These are phyloP conservation scores for Escovopsis sp. DNA, from an alignment of 2,329 filamentous ascomycete genomes.

Conservation along the genomic window DNA sequence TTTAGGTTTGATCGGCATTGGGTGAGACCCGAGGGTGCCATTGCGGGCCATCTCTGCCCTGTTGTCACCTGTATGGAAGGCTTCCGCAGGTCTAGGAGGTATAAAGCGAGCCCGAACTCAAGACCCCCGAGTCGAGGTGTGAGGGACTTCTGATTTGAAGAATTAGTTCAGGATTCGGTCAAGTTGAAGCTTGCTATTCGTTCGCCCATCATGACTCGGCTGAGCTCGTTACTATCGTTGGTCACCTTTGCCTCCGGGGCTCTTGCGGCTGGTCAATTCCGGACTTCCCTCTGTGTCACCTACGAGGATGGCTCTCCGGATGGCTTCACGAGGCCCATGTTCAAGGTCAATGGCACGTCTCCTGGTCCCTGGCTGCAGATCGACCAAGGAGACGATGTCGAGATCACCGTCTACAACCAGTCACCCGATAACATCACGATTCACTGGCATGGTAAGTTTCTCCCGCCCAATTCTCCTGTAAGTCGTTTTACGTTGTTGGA, in stretches of 20 bases:
- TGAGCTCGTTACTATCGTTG: too few species aligned
- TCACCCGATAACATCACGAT: slow-evolving; percentile 32
- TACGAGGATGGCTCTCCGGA: slow-evolving; percentile 26
- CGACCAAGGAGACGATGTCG: slow-evolving; percentile 33
- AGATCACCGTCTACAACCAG: slow-evolving; percentile 30
- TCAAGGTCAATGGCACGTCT: slow-evolving; percentile 44
- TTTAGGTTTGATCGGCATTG: too few species aligned
- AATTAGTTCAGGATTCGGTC: too few species aligned
- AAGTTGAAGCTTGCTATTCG: too few species aligned
- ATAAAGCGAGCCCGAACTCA: too few species aligned
- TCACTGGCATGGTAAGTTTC: slow-evolving; percentile 33
- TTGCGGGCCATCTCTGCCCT: too few species aligned
- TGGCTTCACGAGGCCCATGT: slow-evolving; percentile 28
- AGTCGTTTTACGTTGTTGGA: background rate
- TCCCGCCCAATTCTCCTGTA: background rate
- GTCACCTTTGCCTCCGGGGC: background rate
- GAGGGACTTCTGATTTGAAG: too few species aligned
- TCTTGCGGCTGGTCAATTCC: background rate
- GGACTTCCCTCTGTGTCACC: slow-evolving; percentile 12
- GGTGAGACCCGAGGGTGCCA: too few species aligned
- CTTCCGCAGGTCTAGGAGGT: too few species aligned
- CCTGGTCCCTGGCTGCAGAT: slow-evolving; percentile 46
- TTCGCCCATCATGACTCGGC: too few species aligned
- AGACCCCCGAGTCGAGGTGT: too few species aligned
- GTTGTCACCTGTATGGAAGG: too few species aligned